Evolutionary conservation across 1,139 yeast genomes (phyloP), one percentile per base, ranked within the genome.

Genomic region (Candida sojae): DNA sequence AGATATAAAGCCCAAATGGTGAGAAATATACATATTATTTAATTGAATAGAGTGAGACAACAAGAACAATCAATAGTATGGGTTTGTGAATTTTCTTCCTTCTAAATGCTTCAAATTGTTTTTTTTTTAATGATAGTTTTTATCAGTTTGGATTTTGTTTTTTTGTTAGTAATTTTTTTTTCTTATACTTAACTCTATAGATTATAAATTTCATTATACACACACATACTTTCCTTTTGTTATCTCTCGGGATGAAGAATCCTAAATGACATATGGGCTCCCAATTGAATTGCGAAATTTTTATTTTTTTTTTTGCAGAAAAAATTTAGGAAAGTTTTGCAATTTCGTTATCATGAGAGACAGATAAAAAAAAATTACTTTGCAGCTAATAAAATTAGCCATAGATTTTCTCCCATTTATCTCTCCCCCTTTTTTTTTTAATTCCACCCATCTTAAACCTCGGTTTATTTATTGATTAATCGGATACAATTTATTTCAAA

Each of bases 111-210:
- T 17, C 21, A 17, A 17, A 17, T 35, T 35, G 11, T 37, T 25
- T 37, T 25, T 25, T 25, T 37, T 25, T 37, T 25, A 6, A 25
- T 25, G 5, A 37, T 35, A 5, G 3, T 5, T 21, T 36, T 36
- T 11, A 13, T 32, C 13, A 32, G 17, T 32, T n/a, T 32, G 34
- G 28, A 13, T 32, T 32, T n/a, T n/a, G 21, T 17, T 17, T 17
- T 17, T 17, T 17, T 17, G 21, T 17, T 17, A 17, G 21, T 17
- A 28, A 10, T 38, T 36, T 11, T 36, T 21, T 26, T 38, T 38
- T 38, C 41, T 38, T 38, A 38, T 38, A 38, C 25, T 38, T 38
- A 28, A 38, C 41, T 38, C 41, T 38, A 38, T 38, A 38, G 41
- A 38, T 38, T 38, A 38, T 38, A 38, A 38, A 38, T 26, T 28